Evolutionary conservation across 2,329 filamentous ascomycete species (phyloP), one percentile per base, ranked within the genome.

Genomic region (Ilyonectria sp.): DNA sequence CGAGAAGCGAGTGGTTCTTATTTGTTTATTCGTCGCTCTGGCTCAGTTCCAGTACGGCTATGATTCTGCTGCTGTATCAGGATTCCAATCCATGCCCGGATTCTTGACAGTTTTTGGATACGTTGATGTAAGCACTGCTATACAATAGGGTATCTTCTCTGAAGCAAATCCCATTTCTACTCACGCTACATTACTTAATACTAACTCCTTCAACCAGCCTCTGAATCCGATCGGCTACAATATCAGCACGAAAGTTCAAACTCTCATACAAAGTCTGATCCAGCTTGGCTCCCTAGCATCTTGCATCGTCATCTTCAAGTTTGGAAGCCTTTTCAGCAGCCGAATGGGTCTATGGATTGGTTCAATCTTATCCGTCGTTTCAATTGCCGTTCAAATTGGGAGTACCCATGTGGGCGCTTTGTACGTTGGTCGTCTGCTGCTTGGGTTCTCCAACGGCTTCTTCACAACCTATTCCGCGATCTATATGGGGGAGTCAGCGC

Each of bases 1-100:
- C 2, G 49, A 52, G 49, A 52, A 52, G 17, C 49, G 49, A 17
- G 49, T 52, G 8, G 49, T 52, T 52, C 13, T 33, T 29, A 52
- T 52, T 52, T 52, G 49, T 52, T 52, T 52, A 7, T 52, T 52
- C 23, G 23, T 52, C 49, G 49, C 49, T 17, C 49, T 52, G n/a
- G 49, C 23, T 19, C 49, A 52, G 49, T 52, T 52, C 17, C 49
- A 52, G 49, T 52, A 52, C 17, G 49, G 49, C 23, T 52, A 52
- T 52, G 49, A 52, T n/a, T 52, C 49, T 52, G 49, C 49, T 19
- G 49, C 49, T 19, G 49, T 52, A 13, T 29, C 49, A 4, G 49
- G 49, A 29, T 52, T 52, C n/a, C 49, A 52, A 19, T 52, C 49
- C 13, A 52, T 52, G 49, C 49, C 49, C 17, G 49, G 49, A 29